Base-by-base conservation (phyloP, 768 basidiomycete species). In the Clathrus columnatus region DNA sequence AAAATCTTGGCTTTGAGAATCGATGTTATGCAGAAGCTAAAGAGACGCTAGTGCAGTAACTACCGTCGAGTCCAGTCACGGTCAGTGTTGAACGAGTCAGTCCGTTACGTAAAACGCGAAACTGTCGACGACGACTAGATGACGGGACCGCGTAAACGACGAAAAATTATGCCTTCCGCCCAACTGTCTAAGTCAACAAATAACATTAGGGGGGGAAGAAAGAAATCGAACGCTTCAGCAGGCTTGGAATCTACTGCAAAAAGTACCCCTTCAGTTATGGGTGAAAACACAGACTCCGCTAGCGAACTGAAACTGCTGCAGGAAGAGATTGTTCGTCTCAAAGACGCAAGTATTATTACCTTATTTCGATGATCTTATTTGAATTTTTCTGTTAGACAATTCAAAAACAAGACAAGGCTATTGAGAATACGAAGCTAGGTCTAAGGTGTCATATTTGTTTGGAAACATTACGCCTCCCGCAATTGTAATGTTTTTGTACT, bases 231-330 rank as follows among this genome's bases (percentile, higher is more conserved):
- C 30, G 30, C 30, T 7, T 32, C 30, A 7, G 16, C 30, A 32
- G 16, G 14, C 36, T 4, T n/a, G 10, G n/a, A 11, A 11, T 14
- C 36, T 14, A 36, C 36, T n/a, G 36, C 36, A 36, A 36, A 11
- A 11, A 36, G 2, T 11, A n/a, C 10, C 4, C 14, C 36, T 14
- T 36, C 36, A 11, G 36, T 5, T 8, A 36, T 36, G 36, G n/a
- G n/a, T 14, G 36, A 36, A n/a, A 8, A 11, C 16, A 32, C 30
- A 11, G 7, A 84, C 1, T 84, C 89, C 18, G 66, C 88, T 48
- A 78, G 88, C 56, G 85, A 87, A 62, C 77, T 89, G 6, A 27
- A 55, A 30, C 14, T 8, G 16, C 45, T 55, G 24, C 54, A 29
- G 36, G 54, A 55, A 6, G 24, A 50, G 42, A 8, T 55, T 17